Base-by-base conservation (phyloP, 305 asterid genomes). In the Fraxinus sp. region DNA sequence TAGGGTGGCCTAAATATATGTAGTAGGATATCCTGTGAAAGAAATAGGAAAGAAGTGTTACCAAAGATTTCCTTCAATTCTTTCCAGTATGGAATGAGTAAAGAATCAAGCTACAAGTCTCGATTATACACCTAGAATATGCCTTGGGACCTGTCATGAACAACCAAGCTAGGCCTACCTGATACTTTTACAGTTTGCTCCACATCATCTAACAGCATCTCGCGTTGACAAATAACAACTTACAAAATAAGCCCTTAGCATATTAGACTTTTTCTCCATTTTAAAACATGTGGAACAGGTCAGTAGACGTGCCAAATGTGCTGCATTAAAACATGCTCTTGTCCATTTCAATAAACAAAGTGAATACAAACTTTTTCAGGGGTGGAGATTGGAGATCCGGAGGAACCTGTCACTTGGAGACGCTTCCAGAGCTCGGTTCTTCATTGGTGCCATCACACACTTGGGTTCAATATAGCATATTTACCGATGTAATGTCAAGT, bases 341-440 rank as follows among this genome's bases (percentile, higher is more conserved):
- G 36, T 57, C 32, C 41, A 14, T 26, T 71, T 30, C 33, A 71
- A 28, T 49, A 55, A 55, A 33, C 14, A 16, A 14, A 76, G 79
- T 14, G 28, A 66, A 35, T 16, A 0, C 7, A 18, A 37, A 9
- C 32, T 28, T 80, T 80, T 88, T 24, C 88, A 96, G 99, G 88
- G 97, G 97, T 5, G 99, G 99, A n/a, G 95, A 94, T 74, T 96
- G 98, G 99, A 93, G 88, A 85, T 86, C 87, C 0, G 99, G 98
- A 35, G 98, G 98, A 49, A 79, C 85, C 41, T 94, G 99, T 79
- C 98, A 96, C 89, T 10, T 79, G 81, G 99, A 94, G 84, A 92
- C 97, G 3, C 94, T 92, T 57, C 98, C 98, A 0, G 96, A 92
- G 80, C 89, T 86, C 20, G 92, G 95, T 20, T 86, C 95, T 81